Base-by-base conservation (phyloP, 2,329 filamentous ascomycete genomes). In the Colletotrichum lupini region DNA sequence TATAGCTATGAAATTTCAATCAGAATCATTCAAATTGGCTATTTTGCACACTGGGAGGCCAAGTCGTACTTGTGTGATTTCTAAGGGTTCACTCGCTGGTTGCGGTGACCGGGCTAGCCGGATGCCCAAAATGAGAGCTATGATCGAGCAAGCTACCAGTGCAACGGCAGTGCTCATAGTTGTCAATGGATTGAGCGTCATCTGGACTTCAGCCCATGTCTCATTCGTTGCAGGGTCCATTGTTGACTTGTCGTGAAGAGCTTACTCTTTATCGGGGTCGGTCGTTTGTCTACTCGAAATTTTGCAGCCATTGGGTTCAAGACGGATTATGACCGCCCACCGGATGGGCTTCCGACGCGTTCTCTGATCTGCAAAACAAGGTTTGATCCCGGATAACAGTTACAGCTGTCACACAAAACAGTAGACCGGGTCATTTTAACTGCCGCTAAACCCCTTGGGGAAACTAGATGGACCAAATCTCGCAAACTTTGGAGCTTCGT, bases 401-500 rank as follows among this genome's bases (percentile, higher is more conserved):
- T 26, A 30, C 55, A n/a, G 26, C 46, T n/a, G 37, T 28, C 24
- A 62, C 16, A 16, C 14, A 32, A 59, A 19, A n/a, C 56, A 35
- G 19, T 16, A 58, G n/a, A 35, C 22, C n/a, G n/a, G 7, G 55
- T 42, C 35, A 24, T n/a, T 32, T 53, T n/a, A 7, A 58, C 3
- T 14, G 16, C 35, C 22, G 35, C 68, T 72, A 68, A 52, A 30
- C 68, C 35, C 35, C 4, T 67, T 68, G n/a, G 6, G 63, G 68
- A 57, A 68, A 62, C 24, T 32, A 61, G 63, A 68, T 71, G 62
- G 62, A 56, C 68, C 55, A 70, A 65, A 66, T 59, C 14, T 24
- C 35, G 61, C 42, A 37, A 16, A 22, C 28, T 57, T 14, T 56
- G 22, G 19, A 37, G 49, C 16, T 63, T 24, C 42, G 26, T 32